phyloP scores from a whole-genome alignment of 2,329 filamentous ascomycete species.

The Epicoccum sorghinum region DNA sequence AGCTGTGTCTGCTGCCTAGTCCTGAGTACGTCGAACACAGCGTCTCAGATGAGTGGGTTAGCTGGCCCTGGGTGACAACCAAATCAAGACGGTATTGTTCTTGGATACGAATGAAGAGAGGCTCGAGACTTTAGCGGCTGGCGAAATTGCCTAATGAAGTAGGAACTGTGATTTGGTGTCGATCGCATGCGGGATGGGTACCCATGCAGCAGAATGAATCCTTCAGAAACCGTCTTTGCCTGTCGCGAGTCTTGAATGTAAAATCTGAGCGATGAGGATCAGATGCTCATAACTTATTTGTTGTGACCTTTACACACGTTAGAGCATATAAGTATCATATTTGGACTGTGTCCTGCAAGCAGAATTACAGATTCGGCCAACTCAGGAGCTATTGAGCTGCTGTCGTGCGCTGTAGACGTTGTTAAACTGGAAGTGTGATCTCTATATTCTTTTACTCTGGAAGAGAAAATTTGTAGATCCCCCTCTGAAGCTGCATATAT shows the following conservation, averaged over 20 bases:
- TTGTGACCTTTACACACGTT: too few relatives aligned
- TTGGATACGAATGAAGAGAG: background rate
- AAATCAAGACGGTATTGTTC: background rate
- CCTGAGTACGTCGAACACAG: background rate
- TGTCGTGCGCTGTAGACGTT: too few relatives aligned
- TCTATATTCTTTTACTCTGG: too few relatives aligned
- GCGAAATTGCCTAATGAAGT: constrained; percentile 12
- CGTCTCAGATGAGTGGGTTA: background rate
- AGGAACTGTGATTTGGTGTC: constrained; percentile 2
- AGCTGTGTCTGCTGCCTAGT: constrained; percentile 5
- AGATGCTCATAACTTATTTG: background rate
- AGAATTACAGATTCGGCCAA: too few relatives aligned
- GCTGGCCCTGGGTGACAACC: background rate
- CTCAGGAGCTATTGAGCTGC: too few relatives aligned
- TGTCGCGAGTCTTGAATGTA: background rate
- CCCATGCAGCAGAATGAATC: constrained; percentile 12
- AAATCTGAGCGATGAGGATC: background rate
- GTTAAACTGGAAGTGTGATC: too few relatives aligned
- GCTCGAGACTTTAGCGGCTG: constrained; percentile 11
- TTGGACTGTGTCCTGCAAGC: too few relatives aligned
- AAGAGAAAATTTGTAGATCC: too few relatives aligned
- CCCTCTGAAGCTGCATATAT: too few relatives aligned
- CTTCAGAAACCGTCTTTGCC: background rate
- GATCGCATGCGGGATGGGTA: constrained; percentile 18
- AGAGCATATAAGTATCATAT: too few relatives aligned